These are phyloP conservation scores for Cephalotrichum gorgonifer DNA, from an alignment of 2,329 filamentous ascomycete genomes.

Conservation along the genomic window DNA sequence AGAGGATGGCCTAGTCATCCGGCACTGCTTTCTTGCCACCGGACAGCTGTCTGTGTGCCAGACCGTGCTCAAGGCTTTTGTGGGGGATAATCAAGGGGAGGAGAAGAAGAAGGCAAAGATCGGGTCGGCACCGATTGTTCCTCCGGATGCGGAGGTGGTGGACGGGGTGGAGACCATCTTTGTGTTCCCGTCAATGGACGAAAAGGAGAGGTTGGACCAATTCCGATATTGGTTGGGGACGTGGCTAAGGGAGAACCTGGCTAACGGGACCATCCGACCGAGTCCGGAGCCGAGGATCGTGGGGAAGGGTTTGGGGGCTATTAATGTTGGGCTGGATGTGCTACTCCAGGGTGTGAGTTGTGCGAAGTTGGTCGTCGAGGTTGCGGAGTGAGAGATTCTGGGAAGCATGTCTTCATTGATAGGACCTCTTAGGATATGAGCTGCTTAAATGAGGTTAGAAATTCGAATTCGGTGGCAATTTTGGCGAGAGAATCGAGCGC, in stretches of 20 bases:
- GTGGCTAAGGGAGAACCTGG: slow-evolving; percentile 22
- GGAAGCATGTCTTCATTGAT: no score
- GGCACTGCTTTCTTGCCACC: slow-evolving; percentile 28
- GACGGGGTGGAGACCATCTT: slow-evolving; percentile 26
- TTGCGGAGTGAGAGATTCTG: slow-evolving; percentile 17
- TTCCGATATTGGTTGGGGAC: slow-evolving; percentile 29
- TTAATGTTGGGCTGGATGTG: slow-evolving; percentile 26
- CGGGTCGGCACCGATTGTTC: slow-evolving; percentile 24
- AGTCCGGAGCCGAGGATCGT: slow-evolving; percentile 26
- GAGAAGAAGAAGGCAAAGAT: slow-evolving; percentile 16
- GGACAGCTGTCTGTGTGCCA: slow-evolving; percentile 25
- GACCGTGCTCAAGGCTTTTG: slow-evolving; percentile 23
- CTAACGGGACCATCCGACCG: slow-evolving; percentile 20
- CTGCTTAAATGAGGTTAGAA: no score
- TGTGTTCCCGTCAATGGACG: slow-evolving; percentile 21
- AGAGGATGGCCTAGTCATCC: slow-evolving; percentile 23
- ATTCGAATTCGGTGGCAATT: no score
- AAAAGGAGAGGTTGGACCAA: slow-evolving; percentile 22
- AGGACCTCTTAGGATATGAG: no score
- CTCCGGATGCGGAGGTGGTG: slow-evolving; percentile 15
- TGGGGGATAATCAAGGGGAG: background rate
- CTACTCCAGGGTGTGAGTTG: slow-evolving; percentile 28
- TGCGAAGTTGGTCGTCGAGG: slow-evolving; percentile 28
- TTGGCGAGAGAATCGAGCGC: no score
- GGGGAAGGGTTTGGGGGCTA: slow-evolving; percentile 22